These are phyloP conservation scores for Flueggea neowawraea DNA, from an alignment of 441 rosid genomes.

Conservation along the genomic window DNA sequence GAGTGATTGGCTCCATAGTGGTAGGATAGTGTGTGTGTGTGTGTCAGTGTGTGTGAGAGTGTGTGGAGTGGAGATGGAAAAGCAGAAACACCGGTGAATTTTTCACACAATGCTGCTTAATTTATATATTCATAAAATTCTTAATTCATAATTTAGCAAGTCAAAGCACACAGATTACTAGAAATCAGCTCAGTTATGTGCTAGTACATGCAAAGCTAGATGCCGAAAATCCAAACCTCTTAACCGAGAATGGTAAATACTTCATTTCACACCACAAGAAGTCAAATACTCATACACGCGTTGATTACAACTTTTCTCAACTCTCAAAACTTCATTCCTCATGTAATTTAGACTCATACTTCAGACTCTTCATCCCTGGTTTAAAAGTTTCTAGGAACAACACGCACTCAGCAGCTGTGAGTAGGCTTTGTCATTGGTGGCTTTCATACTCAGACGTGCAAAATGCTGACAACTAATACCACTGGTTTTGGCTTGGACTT, in stretches of 20 bases:
- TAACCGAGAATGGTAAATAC: neutral
- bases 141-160: conserved; percentile 1
- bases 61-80: conserved; percentile 3
- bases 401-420: neutral
- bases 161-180: neutral
- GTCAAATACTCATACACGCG: neutral
- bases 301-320: neutral
- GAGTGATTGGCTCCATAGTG: conserved; percentile 27
- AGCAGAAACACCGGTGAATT: neutral
- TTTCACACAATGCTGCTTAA: neutral
- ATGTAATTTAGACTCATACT: neutral
- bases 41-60: neutral
- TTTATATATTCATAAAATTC: neutral
- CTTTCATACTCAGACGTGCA: neutral
- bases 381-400: neutral
- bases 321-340: neutral
- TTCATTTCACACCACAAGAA: neutral
- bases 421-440: conserved; percentile 1
- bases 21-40: neutral
- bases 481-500: conserved; percentile 12
- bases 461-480: conserved; percentile 8
- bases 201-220: too few relatives aligned
- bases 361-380: neutral
- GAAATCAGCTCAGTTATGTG: too few relatives aligned
- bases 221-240: neutral